Percentiles rank a stretch among this genome's conserved stretches.
Conservation (phyloP, 768 basidiomycete genomes). For the Boletus rufocinnamomeus region DNA sequence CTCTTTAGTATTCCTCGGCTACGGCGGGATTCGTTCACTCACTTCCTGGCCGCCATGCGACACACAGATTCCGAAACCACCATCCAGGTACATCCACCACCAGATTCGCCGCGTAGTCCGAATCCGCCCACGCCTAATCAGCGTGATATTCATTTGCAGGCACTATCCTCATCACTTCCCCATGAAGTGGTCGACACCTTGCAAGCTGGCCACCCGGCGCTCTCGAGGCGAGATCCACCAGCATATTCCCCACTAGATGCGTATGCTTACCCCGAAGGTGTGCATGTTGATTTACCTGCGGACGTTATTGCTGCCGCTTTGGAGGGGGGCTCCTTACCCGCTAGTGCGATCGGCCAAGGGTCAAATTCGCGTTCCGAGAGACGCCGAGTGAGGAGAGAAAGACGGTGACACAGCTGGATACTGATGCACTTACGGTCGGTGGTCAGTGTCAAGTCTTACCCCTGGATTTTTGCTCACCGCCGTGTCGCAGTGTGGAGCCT, state of each 20-base stretch:
- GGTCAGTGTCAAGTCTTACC: constrained; percentile 16
- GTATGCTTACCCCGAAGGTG: constrained; percentile 81
- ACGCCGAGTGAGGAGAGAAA: constrained; percentile 57
- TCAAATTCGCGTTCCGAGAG: constrained; percentile 52
- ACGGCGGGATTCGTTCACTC: constrained; percentile 66
- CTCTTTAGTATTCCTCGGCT: constrained; percentile 75
- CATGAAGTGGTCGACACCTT: constrained; percentile 27
- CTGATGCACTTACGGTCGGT: constrained; percentile 5
- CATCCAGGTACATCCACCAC: constrained; percentile 73
- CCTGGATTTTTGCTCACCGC: constrained; percentile 3
- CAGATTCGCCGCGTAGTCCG: constrained; percentile 76
- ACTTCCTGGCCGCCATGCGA: constrained; percentile 57
- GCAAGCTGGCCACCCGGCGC: constrained; percentile 32
- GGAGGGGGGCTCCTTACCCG: constrained; percentile 70
- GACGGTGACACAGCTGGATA: constrained; percentile 27
- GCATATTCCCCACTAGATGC: constrained; percentile 89
- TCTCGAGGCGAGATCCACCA: constrained; percentile 70
- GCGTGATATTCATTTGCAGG: constrained; percentile 79
- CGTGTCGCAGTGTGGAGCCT: constrained; percentile 16
- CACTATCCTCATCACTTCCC: constrained; percentile 36
- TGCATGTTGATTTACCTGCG: constrained; percentile 91
- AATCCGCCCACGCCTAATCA: constrained; percentile 86
- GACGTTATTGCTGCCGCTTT: constrained; percentile 90
- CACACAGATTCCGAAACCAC: constrained; percentile 66
- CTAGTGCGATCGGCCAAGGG: constrained; percentile 55